These are phyloP conservation scores for Tetradesmus obliquus DNA, from an alignment of 139 green algal species.

Conservation along the genomic window DNA sequence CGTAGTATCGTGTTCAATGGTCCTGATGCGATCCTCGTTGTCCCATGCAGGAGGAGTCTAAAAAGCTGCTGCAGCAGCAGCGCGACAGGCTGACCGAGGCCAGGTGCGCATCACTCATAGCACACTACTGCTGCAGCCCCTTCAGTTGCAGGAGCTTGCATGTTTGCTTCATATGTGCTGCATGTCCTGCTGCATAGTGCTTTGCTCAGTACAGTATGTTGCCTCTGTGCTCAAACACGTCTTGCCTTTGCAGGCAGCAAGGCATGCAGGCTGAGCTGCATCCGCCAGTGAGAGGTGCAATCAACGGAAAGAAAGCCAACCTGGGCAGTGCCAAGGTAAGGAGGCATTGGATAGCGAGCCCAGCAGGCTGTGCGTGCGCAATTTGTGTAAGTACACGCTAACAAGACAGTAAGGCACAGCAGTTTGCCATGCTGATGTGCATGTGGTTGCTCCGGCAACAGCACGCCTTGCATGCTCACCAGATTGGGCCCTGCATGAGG, in stretches of 20 bases:
- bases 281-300: not conserved
- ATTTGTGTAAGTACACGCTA: too few species aligned
- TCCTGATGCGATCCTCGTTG: not conserved
- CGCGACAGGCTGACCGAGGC: not conserved
- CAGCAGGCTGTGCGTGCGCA: not conserved
- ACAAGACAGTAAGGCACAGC: too few species aligned
- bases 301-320: not conserved
- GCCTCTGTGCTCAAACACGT: not conserved
- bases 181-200: not conserved
- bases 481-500: too few species aligned
- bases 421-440: too few species aligned
- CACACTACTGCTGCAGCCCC: not conserved
- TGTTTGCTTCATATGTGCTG: not conserved
- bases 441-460: too few species aligned
- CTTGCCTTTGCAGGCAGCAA: not conserved
- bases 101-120: not conserved
- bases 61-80: constrained; percentile 6
- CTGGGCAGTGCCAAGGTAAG: not conserved
- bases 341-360: not conserved
- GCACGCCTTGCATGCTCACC: too few species aligned
- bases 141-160: not conserved
- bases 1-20: not conserved
- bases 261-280: constrained; percentile 1
- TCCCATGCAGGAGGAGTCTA: not conserved
- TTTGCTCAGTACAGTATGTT: not conserved